Evolutionary conservation across 2,329 filamentous ascomycete species (phyloP).

Genomic region (Apiospora saccharicola): DNA sequence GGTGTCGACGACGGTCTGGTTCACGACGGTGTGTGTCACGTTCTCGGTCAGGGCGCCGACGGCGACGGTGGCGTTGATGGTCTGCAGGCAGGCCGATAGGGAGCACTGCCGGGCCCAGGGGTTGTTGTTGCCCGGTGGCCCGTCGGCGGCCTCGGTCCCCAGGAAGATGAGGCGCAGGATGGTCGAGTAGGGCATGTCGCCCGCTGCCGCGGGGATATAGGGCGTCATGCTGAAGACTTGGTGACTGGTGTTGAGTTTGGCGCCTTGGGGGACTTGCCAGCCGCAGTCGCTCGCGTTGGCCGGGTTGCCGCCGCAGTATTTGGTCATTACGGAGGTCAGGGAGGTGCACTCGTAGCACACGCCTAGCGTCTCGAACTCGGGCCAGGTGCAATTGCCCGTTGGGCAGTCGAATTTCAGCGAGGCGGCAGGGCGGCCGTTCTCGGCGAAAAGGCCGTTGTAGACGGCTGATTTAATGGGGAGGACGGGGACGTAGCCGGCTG

Average conservation of each 20-base stretch:
- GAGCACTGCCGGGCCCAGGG: slow-evolving; percentile 44
- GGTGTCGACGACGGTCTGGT: slow-evolving; percentile 39
- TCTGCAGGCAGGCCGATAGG: slow-evolving; percentile 42
- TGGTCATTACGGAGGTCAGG: slow-evolving; percentile 39
- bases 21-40: slow-evolving; percentile 31
- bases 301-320: slow-evolving; percentile 34
- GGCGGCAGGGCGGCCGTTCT: slow-evolving; percentile 39
- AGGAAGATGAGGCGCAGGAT: slow-evolving; percentile 45
- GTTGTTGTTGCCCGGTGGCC: slow-evolving; percentile 33
- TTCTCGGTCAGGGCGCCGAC: slow-evolving; percentile 41
- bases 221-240: slow-evolving; percentile 46
- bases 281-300: slow-evolving; percentile 35
- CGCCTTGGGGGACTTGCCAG: slow-evolving; percentile 41
- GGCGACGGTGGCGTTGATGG: slow-evolving; percentile 35
- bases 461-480: slow-evolving; percentile 44
- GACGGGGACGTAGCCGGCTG: slow-evolving; percentile 42
- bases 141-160: slow-evolving; percentile 41
- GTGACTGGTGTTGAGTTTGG: slow-evolving; percentile 33
- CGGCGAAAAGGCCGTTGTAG: slow-evolving; percentile 45
- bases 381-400: slow-evolving; percentile 42
- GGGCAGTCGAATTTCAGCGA: slow-evolving; percentile 39
- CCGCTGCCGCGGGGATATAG: slow-evolving; percentile 35
- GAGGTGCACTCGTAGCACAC: slow-evolving; percentile 40
- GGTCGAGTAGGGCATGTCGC: slow-evolving; percentile 41
- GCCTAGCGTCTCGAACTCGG: slow-evolving; percentile 39